phyloP scores from a whole-genome alignment of 768 basidiomycete species.

The Pholiota molesta region DNA sequence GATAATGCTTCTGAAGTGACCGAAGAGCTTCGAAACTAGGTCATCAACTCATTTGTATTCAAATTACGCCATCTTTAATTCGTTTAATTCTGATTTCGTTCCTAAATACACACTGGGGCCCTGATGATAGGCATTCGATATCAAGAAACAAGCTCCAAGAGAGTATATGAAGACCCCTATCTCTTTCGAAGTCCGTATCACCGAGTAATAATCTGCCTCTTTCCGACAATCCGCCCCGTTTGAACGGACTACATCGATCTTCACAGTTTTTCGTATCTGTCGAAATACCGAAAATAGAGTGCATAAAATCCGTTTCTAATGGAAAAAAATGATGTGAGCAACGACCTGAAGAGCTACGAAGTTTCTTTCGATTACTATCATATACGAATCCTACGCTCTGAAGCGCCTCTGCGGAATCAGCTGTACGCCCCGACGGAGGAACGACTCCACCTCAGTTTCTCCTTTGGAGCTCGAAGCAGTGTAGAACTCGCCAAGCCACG shows the following conservation, averaged over 20 bases:
- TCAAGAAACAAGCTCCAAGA: not conserved
- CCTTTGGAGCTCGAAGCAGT: too few relatives aligned
- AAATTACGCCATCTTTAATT: not conserved
- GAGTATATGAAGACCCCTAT: not conserved
- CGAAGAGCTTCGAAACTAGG: not conserved
- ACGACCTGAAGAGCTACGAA: too few relatives aligned
- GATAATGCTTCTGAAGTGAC: conserved; percentile 39
- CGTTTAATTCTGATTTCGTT: not conserved
- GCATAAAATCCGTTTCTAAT: not conserved
- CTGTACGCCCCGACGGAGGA: too few relatives aligned
- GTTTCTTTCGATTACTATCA: too few relatives aligned
- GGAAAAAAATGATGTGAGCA: too few relatives aligned
- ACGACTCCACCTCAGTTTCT: too few relatives aligned
- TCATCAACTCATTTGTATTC: not conserved
- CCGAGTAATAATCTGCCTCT: conserved; percentile 2
- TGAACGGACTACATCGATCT: conserved; percentile 3
- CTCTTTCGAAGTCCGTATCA: conserved; percentile 3
- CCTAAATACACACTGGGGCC: not conserved
- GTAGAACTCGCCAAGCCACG: too few relatives aligned
- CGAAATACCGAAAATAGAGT: not conserved
- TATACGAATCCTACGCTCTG: too few relatives aligned
- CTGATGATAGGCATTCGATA: not conserved
- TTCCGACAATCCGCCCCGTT: conserved; percentile 9
- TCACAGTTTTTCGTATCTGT: not conserved
- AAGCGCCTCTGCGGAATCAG: too few relatives aligned